Evolutionary conservation across 1,139 yeast species (phyloP), one percentile per base, ranked within the genome.

Genomic region (Yamadazyma membranifaciens): DNA sequence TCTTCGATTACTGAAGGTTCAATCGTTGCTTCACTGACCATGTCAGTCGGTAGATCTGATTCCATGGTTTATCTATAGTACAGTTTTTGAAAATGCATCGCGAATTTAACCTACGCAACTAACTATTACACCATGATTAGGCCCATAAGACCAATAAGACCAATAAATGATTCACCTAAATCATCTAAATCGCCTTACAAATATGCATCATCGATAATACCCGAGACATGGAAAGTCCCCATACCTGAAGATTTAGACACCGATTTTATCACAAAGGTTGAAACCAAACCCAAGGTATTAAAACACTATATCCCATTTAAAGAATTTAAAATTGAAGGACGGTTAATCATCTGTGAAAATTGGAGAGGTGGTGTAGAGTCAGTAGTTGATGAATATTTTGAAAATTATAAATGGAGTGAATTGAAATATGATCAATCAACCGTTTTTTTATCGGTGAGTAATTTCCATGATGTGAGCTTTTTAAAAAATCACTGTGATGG

Each of bases 321-420:
- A 11, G 22, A 37, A n/a, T 38, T 41, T 20, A 26, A 22, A 7
- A 25, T 41, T 3, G 15, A 11, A 10, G 32, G 16, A 9, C 4
- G 73, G 22, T 62, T 70, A 6, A 55, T 73, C 3, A 52, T 63
- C 1, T 49, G 75, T 7, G 58, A 58, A 27, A 57, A 59, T 36
- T 65, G 73, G 41, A 73, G 74, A 4, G 45, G 50, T 6, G 54
- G 55, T 0, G 54, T 70, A 9, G 78, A 71, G 45, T 50, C 49
- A 28, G 45, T 66, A 1, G 46, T 71, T 11, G 39, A 44, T 10
- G 30, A 35, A 7, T 14, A 47, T 1, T 15, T 36, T 4, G 17
- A n/a, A 3, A 28, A 41, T 9, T 50, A 50, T 24, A 20, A 10
- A 17, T 50, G 54, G 54, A 40, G 42, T 27, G 40, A 34, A 15